Base-by-base conservation (phyloP, 768 basidiomycete genomes). In the Suillus sp. region DNA sequence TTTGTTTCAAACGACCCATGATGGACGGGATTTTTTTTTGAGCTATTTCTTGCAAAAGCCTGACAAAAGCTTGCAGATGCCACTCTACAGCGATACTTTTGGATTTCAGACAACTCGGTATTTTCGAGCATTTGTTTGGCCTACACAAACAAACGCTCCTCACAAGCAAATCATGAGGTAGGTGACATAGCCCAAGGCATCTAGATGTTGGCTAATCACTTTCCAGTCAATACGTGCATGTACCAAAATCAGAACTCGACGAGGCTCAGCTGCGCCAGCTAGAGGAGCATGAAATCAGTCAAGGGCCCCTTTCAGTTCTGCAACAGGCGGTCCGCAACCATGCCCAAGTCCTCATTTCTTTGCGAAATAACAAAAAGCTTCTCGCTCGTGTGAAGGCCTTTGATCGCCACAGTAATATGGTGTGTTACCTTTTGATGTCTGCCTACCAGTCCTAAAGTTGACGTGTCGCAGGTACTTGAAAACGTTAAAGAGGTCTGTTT, bases 351-450 rank as follows among this genome's bases (percentile, higher is more conserved):
- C 88, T 99, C 66, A 96, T 99, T 72, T 96, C 95, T 22, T 83
- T 99, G 62, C 84, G 97, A 70, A 99, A 99, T 81, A 98, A 99
- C 84, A 98, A 96, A 82, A 99, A 99, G 78, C 80, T 99, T 40
- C 84, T 95, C 54, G 93, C 93, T 38, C 87, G 96, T 57, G 96
- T 98, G 62, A 99, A 99, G 78, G 97, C 97, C 0, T 99, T 99
- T 74, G 97, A 99, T 77, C 84, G 97, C 74, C 97, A 99, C 78
- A 93, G 93, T 70, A 99, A 99, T 74, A 98, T 99, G 96, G 96
- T 93, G 68, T 55, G 88, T 78, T 47, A 27, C 57, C 7, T 27
- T 62, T 51, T 11, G 53, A 27, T 45, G 56, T 59, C 18, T 54
- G 38, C 22, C 13, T 27, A 14, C 42, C 25, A 40, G 40, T 20